A percentile compares a stretch with the other conserved stretches of the same genome.
phyloP scores from a whole-genome alignment of 257 asterid species.

The Parsonsia alboflavescens region DNA sequence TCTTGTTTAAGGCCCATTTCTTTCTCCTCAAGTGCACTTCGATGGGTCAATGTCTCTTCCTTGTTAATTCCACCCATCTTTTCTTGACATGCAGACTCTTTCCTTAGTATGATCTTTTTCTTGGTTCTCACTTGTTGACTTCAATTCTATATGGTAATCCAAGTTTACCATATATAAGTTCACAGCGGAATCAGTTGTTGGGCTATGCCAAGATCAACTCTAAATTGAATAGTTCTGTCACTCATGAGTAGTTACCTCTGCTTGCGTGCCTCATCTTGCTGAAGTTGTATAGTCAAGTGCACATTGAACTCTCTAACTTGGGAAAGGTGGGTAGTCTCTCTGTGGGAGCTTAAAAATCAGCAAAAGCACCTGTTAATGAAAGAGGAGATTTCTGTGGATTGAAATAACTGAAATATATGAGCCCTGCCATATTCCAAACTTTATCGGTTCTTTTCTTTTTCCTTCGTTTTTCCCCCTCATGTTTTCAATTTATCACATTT shows the following conservation, averaged over 20 bases:
- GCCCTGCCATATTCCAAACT: not conserved
- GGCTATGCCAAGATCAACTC: not conserved
- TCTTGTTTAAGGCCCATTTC: not conserved
- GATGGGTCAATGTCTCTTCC: not conserved
- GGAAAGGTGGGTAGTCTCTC: not conserved
- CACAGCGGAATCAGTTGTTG: not conserved
- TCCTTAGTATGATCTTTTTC: not conserved
- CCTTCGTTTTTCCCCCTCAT: not conserved
- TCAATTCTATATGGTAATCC: not conserved
- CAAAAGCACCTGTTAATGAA: not conserved
- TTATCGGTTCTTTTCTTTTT: not conserved
- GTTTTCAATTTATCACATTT: slow-evolving; percentile 3
- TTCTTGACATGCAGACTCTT: not conserved
- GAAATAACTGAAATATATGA: not conserved
- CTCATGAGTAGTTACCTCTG: not conserved
- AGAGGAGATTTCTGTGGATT: not conserved
- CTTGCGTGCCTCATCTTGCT: not conserved
- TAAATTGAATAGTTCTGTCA: not conserved
- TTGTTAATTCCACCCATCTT: not conserved
- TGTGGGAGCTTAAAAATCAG: not conserved
- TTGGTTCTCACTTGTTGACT: not conserved
- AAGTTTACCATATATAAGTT: not conserved
- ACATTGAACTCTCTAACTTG: not conserved
- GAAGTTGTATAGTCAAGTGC: not conserved
- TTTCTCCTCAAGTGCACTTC: not conserved